Evolutionary conservation across 2,329 filamentous ascomycete species (phyloP), one percentile per base, ranked within the genome.

Genomic region (Pochonia chlamydosporia): DNA sequence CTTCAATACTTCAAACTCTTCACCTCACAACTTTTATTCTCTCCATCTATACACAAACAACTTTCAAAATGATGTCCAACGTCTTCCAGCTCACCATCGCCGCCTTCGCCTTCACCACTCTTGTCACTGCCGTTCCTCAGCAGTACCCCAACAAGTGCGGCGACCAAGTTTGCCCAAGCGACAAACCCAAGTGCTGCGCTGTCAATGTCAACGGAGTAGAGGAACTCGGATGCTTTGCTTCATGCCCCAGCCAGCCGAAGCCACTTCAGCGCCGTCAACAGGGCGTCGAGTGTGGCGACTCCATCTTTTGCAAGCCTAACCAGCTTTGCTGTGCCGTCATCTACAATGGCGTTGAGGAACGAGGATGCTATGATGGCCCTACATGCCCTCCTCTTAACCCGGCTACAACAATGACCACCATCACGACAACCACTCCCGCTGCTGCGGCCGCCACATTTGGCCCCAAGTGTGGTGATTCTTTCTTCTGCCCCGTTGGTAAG

Each of bases 381-480:
- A 24, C 20, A 16, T 41, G 39, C 39, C 39, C 39, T 24, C 39
- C 39, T 28, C 23, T 41, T 18, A 13, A 41, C 13, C 26, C 23
- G 14, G 23, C 39, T 5, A 41, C 39, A 6, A 23, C 23, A 6
- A 25, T 28, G 20, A 25, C 39, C 18, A 41, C 21, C 23, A 16
- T 25, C n/a, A 25, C 37, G 8, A 23, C 37, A 8, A 24, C 39
- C 6, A 39, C 31, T 16, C 30, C 43, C 25, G 13, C 47, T 9
- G n/a, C 36, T 20, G 13, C 37, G n/a, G 28, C 43, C 20, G 40
- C 47, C 25, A 43, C 28, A 26, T 43, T 43, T 33, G 44, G 48
- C 20, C 48, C 48, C 44, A 49, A 49, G 43, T 49, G 48, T 31
- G 44, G 48, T 13, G 48, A 49, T 21, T 46, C 43, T 21, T 49